These are phyloP conservation scores for Aspergillus jensenii DNA, from an alignment of 2,329 filamentous ascomycete genomes.

Conservation along the genomic window DNA sequence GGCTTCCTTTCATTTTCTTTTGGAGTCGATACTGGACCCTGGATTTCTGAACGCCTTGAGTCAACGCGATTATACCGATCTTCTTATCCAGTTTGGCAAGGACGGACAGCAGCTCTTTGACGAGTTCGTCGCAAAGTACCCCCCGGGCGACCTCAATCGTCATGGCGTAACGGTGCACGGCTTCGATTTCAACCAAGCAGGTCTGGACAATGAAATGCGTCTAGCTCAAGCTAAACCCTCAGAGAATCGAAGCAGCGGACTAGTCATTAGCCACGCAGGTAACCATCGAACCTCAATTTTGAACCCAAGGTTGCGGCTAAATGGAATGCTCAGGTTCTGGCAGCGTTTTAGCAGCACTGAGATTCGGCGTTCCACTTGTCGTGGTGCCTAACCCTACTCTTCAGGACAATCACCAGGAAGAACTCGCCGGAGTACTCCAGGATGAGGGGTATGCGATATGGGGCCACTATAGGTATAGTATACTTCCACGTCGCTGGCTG, in stretches of 20 bases:
- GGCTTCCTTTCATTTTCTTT: conserved; percentile 72
- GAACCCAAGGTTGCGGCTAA: neutral
- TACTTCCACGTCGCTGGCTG: neutral
- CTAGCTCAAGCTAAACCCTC: conserved; percentile 49
- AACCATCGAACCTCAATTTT: conserved; percentile 16
- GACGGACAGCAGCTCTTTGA: conserved; percentile 60
- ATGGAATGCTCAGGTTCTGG: conserved; percentile 68
- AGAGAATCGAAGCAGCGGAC: conserved; percentile 53
- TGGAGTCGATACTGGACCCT: conserved; percentile 63
- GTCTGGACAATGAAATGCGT: conserved; percentile 61
- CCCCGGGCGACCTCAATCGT: conserved; percentile 21
- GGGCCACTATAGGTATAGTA: conserved; percentile 62
- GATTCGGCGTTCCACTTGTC: conserved; percentile 72
- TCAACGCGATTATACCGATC: conserved; percentile 63
- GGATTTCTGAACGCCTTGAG: conserved; percentile 63
- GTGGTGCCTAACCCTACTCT: conserved; percentile 83
- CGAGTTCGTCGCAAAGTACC: conserved; percentile 26
- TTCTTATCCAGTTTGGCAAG: conserved; percentile 79
- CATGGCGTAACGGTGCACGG: conserved; percentile 55
- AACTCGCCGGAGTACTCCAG: conserved; percentile 76
- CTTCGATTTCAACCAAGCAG: conserved; percentile 65
- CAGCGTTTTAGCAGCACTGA: conserved; percentile 79
- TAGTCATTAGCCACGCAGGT: conserved; percentile 91
- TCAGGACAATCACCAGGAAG: conserved; percentile 86
- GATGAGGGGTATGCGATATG: conserved; percentile 74